Conservation (phyloP, 148 eudicot genomes). For the Spergularia marina region DNA sequence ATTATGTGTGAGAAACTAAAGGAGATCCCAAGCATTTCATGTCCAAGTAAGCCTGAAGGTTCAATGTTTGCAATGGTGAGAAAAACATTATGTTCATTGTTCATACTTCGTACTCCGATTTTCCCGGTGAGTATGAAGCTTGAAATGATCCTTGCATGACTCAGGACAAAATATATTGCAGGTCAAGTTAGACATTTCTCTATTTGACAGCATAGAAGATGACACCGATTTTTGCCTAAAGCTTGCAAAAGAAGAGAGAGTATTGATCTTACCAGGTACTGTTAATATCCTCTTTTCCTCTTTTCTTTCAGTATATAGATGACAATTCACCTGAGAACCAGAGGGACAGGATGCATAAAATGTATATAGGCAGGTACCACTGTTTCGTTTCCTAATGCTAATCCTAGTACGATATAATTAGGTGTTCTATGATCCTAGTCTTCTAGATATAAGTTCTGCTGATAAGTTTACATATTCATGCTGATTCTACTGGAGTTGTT, state of each 20-base stretch:
- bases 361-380: too few species aligned
- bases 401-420: too few species aligned
- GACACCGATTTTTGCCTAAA: conserved; percentile 44
- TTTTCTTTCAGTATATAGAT: too few species aligned
- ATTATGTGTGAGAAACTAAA: conserved; percentile 10
- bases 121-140: not conserved
- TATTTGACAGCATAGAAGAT: conserved; percentile 26
- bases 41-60: conserved; percentile 32
- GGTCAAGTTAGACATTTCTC: conserved; percentile 24
- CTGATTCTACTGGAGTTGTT: too few species aligned
- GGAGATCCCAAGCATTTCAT: conserved; percentile 25
- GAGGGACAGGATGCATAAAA: too few species aligned
- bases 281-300: not conserved
- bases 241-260: conserved; percentile 34
- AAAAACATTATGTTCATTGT: not conserved
- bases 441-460: too few species aligned
- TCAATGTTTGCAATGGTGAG: conserved; percentile 34
- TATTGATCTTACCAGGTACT: conserved; percentile 34
- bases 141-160: not conserved
- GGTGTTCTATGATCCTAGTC: too few species aligned
- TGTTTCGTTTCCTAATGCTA: too few species aligned
- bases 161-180: not conserved
- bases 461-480: too few species aligned
- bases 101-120: too few species aligned
- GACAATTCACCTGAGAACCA: too few species aligned